These are phyloP conservation scores for Lentinula boryana DNA, from an alignment of 768 basidiomycete species.

Conservation along the genomic window DNA sequence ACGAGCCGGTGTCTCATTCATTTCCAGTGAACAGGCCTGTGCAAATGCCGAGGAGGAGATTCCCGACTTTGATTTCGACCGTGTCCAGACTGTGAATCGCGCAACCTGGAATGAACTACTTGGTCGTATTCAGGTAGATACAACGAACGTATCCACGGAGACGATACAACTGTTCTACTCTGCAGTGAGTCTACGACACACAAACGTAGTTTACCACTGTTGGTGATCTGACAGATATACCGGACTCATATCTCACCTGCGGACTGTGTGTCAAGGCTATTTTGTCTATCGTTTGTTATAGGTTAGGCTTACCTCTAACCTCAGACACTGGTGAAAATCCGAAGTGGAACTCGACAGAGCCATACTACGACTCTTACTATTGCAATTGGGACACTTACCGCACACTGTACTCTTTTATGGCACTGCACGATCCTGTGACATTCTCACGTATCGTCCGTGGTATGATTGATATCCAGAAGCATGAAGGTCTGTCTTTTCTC, in stretches of 20 bases:
- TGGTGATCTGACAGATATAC: conserved; percentile 34
- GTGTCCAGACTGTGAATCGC: conserved; percentile 34
- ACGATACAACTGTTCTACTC: conserved; percentile 53
- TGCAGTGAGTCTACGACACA: conserved; percentile 30
- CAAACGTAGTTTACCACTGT: background rate
- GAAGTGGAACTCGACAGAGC: conserved; percentile 56
- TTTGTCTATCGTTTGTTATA: background rate
- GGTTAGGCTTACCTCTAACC: background rate
- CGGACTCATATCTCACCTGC: conserved; percentile 59
- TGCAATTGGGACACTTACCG: conserved; percentile 71
- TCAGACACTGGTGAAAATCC: conserved; percentile 64
- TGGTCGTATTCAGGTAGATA: conserved; percentile 47
- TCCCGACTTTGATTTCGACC: conserved; percentile 48
- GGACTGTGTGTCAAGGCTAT: conserved; percentile 39
- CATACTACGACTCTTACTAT: conserved; percentile 64
- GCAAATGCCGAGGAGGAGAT: conserved; percentile 57
- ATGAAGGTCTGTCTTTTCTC: conserved; percentile 40
- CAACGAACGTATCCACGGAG: conserved; percentile 37
- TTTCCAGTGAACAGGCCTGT: conserved; percentile 57
- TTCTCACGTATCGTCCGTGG: conserved; percentile 58
- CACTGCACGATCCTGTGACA: conserved; percentile 53
- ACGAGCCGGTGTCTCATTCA: conserved; percentile 57
- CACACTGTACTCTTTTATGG: conserved; percentile 57
- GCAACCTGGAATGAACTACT: conserved; percentile 55
- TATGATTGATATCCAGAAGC: conserved; percentile 61